phyloP scores from a whole-genome alignment of 2,329 filamentous ascomycete genomes.

The Cladosporium phlei region DNA sequence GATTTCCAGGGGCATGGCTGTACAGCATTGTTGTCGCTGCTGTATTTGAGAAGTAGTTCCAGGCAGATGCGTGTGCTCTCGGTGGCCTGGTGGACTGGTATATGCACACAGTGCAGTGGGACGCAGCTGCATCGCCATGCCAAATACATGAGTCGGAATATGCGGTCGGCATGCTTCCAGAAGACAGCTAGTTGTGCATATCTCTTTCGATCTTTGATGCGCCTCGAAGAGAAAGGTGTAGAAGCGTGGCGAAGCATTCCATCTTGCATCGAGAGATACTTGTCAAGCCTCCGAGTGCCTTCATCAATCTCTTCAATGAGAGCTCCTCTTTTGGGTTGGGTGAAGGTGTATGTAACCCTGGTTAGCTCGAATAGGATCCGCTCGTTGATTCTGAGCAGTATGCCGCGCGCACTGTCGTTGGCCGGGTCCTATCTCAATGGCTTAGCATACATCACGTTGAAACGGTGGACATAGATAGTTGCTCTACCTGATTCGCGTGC shows the following conservation, averaged over 20 bases:
- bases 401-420: background rate
- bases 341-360: background rate
- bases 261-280: background rate
- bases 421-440: no score
- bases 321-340: background rate
- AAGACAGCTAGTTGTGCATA: background rate
- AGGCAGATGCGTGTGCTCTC: background rate
- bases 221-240: no score
- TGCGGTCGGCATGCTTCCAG: conserved; percentile 1
- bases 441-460: no score
- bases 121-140: background rate
- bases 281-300: background rate
- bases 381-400: background rate
- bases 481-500: background rate
- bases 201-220: no score
- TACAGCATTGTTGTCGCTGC: no score
- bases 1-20: no score
- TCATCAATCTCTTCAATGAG: background rate
- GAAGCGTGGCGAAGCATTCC: background rate
- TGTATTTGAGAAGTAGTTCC: background rate
- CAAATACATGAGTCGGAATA: background rate
- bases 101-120: background rate
- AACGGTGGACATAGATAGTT: no score
- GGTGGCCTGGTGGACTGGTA: background rate
- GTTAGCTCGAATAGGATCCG: background rate